phyloP scores from a whole-genome alignment of 257 asterid genomes.

The Fraxinus anomala region DNA sequence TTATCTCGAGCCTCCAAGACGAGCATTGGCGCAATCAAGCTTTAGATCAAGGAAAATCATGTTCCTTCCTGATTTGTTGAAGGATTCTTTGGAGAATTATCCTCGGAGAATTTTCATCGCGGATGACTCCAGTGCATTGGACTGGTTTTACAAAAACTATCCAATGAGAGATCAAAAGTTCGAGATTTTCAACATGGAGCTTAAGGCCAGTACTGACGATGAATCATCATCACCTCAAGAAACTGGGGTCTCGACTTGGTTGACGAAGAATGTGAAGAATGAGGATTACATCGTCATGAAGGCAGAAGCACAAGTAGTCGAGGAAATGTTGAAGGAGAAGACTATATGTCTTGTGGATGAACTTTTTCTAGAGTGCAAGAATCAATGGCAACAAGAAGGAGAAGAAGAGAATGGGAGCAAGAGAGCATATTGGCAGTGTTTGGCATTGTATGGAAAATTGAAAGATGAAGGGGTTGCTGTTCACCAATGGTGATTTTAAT shows the following conservation, averaged over 20 bases:
- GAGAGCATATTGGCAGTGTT: slow-evolving; percentile 67
- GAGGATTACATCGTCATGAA: slow-evolving; percentile 69
- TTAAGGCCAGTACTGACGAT: slow-evolving; percentile 11
- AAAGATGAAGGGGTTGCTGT: slow-evolving; percentile 63
- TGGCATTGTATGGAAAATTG: slow-evolving; percentile 53
- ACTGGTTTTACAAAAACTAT: slow-evolving; percentile 69
- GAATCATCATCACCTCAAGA: slow-evolving; percentile 19
- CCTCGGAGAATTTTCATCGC: slow-evolving; percentile 64
- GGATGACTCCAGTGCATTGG: slow-evolving; percentile 48
- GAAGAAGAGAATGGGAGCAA: slow-evolving; percentile 32
- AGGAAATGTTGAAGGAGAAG: slow-evolving; percentile 52
- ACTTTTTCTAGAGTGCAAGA: slow-evolving; percentile 56
- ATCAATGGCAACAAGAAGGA: slow-evolving; percentile 39
- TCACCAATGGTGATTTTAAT: slow-evolving; percentile 66
- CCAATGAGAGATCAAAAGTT: slow-evolving; percentile 67
- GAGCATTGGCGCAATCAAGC: slow-evolving; percentile 24
- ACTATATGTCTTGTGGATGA: slow-evolving; percentile 53
- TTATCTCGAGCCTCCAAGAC: slow-evolving; percentile 55
- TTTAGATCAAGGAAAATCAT: slow-evolving; percentile 47
- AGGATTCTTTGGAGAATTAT: slow-evolving; percentile 59
- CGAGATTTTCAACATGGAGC: slow-evolving; percentile 42
- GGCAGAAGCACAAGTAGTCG: slow-evolving; percentile 60
- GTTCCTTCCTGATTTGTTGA: slow-evolving; percentile 66
- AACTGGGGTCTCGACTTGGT: slow-evolving; percentile 38
- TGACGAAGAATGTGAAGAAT: slow-evolving; percentile 37